phyloP scores from a whole-genome alignment of 164 flowering plant genomes.

The Vitis rupestris region DNA sequence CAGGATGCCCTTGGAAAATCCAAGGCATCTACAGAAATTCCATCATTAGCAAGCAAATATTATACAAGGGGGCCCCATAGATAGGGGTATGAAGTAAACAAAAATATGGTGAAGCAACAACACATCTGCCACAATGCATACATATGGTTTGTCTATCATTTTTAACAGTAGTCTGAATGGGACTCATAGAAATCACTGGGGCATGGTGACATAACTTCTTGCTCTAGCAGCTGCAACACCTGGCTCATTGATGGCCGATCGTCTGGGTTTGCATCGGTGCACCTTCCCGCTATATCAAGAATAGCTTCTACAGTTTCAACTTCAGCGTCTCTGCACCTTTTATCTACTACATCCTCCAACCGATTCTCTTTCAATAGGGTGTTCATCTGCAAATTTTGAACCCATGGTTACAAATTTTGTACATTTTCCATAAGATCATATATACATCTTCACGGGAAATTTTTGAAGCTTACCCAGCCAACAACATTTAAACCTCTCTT shows the following conservation, averaged over 20 bases:
- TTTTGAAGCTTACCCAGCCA: slow-evolving; percentile 75
- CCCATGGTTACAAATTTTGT: neutral
- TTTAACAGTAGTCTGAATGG: slow-evolving; percentile 68
- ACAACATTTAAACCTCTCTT: slow-evolving; percentile 83
- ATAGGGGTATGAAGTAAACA: neutral
- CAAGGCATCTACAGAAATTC: too few relatives aligned
- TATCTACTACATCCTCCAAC: slow-evolving; percentile 72
- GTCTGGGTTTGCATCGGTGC: slow-evolving; percentile 81
- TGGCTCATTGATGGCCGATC: slow-evolving; percentile 82
- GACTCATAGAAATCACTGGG: slow-evolving; percentile 86
- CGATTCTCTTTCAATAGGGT: slow-evolving; percentile 60
- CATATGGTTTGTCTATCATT: too few relatives aligned
- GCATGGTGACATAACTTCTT: slow-evolving; percentile 89
- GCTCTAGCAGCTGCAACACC: slow-evolving; percentile 80
- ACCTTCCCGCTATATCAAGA: slow-evolving; percentile 70
- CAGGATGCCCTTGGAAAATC: too few relatives aligned
- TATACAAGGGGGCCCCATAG: slow-evolving; percentile 14
- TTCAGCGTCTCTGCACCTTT: slow-evolving; percentile 63
- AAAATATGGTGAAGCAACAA: too few relatives aligned
- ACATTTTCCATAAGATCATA: neutral
- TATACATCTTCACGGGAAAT: neutral
- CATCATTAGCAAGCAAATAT: neutral
- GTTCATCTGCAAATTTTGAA: slow-evolving; percentile 63
- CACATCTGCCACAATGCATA: too few relatives aligned
- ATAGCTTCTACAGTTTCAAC: slow-evolving; percentile 73